Base-by-base conservation (phyloP, 768 basidiomycete species). In the Dioszegia hungarica region DNA sequence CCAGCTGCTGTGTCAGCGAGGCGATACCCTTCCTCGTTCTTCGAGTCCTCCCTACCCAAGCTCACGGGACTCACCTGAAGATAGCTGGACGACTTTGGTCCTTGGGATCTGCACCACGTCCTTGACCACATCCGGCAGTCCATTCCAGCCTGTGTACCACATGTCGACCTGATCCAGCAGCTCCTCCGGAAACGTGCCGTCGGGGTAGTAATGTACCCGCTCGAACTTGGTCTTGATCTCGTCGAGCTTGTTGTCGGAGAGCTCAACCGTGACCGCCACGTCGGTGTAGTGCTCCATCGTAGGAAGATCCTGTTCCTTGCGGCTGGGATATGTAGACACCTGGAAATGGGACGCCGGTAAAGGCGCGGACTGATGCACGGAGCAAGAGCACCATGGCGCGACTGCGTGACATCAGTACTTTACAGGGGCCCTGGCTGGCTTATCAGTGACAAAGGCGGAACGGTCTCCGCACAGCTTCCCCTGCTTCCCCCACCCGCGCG, bases 131-230 rank as follows among this genome's bases (percentile, higher is more conserved):
- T 29, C 19, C 2, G 66, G 66, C 20, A 64, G 43, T 17, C 67
- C 64, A 3, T 29, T 9, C 54, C 58, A 64, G 25, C 31, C 46
- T 15, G 60, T 45, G 40, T 60, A 67, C 57, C 67, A 63, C 14
- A 66, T 56, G 43, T 70, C 63, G 28, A 49, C 53, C 17, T 37
- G 20, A n/a, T 48, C 17, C 8, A 59, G 54, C n/a, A 51, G 25
- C 5, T 63, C 57, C 9, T 58, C 49, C 9, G 63, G 57, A 5
- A 64, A 41, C 3, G 41, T 24, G 25, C 40, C 54, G 31, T 60
- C 47, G 4, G 68, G 68, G 37, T 63, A 50, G 37, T 67, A 67
- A 34, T 56, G 56, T 9, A 70, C 68, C 3, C 48, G 63, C 14
- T 49, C 25, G 46, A 66, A 62, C 10, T n/a, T 9, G 5, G 22